These are phyloP conservation scores for Colletotrichum sojae DNA, from an alignment of 2,329 filamentous ascomycete species.

Conservation along the genomic window DNA sequence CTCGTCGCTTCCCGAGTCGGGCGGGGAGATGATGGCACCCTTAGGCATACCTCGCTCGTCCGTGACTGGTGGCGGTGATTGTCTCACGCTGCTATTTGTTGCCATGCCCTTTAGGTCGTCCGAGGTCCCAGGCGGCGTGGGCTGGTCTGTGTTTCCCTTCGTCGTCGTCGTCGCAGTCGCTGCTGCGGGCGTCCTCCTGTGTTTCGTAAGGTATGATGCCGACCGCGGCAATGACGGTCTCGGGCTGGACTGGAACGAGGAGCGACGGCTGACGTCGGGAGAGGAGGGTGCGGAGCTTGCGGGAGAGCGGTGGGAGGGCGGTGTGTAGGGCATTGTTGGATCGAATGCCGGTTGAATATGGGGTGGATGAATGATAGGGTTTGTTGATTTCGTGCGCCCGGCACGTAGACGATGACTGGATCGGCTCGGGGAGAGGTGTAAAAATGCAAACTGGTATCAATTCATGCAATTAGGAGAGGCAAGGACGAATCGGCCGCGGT, in stretches of 20 bases:
- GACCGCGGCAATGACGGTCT: constrained; percentile 73
- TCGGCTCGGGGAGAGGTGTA: constrained; percentile 7
- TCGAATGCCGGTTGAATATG: constrained; percentile 43
- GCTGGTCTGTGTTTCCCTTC: constrained; percentile 53
- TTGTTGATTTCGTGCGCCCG: constrained; percentile 31
- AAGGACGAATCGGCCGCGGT: constrained; percentile 4
- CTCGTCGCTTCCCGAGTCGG: constrained; percentile 93
- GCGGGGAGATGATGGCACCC: constrained; percentile 90
- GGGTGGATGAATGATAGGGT: neutral
- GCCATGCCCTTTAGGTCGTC: constrained; percentile 64
- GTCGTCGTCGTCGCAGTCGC: constrained; percentile 39
- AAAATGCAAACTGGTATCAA: constrained; percentile 41
- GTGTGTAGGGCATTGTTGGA: constrained; percentile 87
- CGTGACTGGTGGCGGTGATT: constrained; percentile 86
- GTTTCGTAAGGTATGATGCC: constrained; percentile 75
- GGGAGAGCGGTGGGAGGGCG: constrained; percentile 77
- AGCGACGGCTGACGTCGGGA: constrained; percentile 70
- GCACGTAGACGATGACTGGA: constrained; percentile 15
- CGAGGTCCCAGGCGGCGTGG: constrained; percentile 65
- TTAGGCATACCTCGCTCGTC: constrained; percentile 81
- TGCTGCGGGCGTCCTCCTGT: constrained; percentile 71
- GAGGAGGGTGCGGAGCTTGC: constrained; percentile 71
- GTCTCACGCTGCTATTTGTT: constrained; percentile 76
- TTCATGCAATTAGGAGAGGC: constrained; percentile 35
- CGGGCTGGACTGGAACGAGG: constrained; percentile 66